Percentiles rank a stretch among this genome's conserved stretches.
Conservation (phyloP, 352 stramenopile genomes). For the Lagenidium sp. region DNA sequence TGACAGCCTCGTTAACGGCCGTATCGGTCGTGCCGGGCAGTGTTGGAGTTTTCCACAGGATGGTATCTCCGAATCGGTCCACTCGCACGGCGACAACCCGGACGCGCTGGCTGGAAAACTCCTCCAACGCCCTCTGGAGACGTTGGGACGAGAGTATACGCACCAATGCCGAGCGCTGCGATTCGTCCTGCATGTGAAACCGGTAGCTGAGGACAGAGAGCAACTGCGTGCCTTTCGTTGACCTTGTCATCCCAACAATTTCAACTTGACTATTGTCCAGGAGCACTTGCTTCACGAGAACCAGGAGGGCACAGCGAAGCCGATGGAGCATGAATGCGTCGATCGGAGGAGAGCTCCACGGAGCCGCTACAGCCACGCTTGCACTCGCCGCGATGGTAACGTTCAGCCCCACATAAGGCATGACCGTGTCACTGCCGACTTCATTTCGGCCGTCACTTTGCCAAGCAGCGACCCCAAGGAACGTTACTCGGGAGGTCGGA, state of each 20-base stretch:
- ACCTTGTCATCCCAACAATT: too few species aligned
- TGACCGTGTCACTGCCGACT: too few species aligned
- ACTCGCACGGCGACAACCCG: neutral
- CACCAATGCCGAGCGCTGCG: constrained; percentile 9
- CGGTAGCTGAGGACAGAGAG: constrained; percentile 3
- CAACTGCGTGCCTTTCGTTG: too few species aligned
- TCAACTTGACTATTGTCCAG: constrained; percentile 2
- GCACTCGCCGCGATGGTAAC: constrained; percentile 3
- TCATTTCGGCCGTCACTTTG: too few species aligned
- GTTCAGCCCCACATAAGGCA: constrained; percentile 9
- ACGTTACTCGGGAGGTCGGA: too few species aligned
- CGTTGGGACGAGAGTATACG: constrained; percentile 6
- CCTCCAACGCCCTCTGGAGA: constrained; percentile 1
- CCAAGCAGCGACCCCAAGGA: too few species aligned
- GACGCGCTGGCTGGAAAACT: neutral
- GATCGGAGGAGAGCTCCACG: too few species aligned
- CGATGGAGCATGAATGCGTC: constrained; percentile 8
- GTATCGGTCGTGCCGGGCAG: constrained; percentile 10
- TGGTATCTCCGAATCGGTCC: constrained; percentile 7
- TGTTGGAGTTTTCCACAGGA: neutral
- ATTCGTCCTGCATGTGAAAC: constrained; percentile 8
- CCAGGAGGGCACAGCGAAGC: constrained; percentile 13
- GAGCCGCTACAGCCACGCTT: neutral
- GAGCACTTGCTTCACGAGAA: constrained; percentile 11
- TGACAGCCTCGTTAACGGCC: too few species aligned